Percentiles rank a stretch among this genome's conserved stretches.
These are phyloP conservation scores for Taxawa tesnikishii DNA, from an alignment of 2,329 filamentous ascomycete species.

Conservation along the genomic window DNA sequence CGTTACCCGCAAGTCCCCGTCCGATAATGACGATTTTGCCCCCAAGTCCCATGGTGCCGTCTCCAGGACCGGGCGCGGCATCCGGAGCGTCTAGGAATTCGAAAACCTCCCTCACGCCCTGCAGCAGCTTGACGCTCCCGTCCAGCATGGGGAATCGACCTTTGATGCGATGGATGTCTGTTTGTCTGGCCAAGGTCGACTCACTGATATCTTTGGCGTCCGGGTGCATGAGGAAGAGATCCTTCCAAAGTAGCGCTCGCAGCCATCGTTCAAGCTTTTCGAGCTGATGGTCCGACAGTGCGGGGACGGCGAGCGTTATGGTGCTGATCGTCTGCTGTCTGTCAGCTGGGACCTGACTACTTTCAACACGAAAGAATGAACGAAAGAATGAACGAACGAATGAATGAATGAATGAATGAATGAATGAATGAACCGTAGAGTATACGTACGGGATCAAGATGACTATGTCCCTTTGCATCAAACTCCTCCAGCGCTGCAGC, in stretches of 20 bases:
- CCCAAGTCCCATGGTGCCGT: constrained; percentile 1
- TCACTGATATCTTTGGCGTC: constrained; percentile 1
- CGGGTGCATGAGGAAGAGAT: constrained; percentile 35
- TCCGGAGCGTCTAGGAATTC: constrained; percentile 58
- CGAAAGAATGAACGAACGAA: no score
- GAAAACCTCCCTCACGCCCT: constrained; percentile 88
- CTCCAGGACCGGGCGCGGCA: constrained; percentile 1
- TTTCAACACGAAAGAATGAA: no score
- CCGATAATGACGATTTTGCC: constrained; percentile 23
- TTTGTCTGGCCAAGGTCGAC: constrained; percentile 21
- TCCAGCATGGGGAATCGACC: constrained; percentile 57
- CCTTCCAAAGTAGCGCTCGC: constrained; percentile 73
- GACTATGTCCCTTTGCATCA: constrained; percentile 68
- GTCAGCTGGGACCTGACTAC: no score
- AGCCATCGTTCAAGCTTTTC: constrained; percentile 67
- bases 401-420: no score
- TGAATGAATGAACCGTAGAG: no score
- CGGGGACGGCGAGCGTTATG: constrained; percentile 55
- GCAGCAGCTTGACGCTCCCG: constrained; percentile 63
- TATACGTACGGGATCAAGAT: constrained; percentile 82
- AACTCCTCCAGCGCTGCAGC: constrained; percentile 55
- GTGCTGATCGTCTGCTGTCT: constrained; percentile 90
- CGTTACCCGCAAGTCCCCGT: constrained; percentile 14
- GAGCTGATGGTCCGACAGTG: constrained; percentile 46
- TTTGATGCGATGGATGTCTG: constrained; percentile 84